Percentiles rank a stretch among this genome's conserved stretches.
Conservation (phyloP, 352 stramenopile genomes). For the Pythium brachiatum region DNA sequence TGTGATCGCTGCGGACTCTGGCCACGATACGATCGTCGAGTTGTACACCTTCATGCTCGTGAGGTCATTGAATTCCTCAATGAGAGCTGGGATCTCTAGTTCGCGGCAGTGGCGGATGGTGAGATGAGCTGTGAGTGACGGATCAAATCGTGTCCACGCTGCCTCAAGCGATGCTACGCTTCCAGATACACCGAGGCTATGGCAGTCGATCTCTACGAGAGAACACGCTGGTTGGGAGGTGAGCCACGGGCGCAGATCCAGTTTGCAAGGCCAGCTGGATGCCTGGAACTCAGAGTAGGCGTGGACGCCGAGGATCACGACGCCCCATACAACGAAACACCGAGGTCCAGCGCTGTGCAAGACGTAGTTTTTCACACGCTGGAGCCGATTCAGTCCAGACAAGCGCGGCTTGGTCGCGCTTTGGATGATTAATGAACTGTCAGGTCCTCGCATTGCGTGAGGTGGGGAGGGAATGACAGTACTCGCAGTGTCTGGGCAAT, state of each 20-base stretch:
- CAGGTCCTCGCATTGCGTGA: too few relatives aligned
- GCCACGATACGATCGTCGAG: not conserved
- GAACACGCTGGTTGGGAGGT: slow-evolving; percentile 1
- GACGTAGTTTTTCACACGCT: not conserved
- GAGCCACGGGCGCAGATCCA: slow-evolving; percentile 7
- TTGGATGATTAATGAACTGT: not conserved
- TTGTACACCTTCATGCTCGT: slow-evolving; percentile 16
- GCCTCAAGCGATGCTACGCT: not conserved
- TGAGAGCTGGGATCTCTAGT: not conserved
- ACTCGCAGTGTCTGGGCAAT: too few relatives aligned
- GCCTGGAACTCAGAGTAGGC: not conserved
- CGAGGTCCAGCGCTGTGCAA: not conserved
- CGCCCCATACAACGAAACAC: slow-evolving; percentile 1
- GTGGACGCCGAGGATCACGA: not conserved
- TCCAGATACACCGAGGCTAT: not conserved
- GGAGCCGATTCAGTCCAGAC: not conserved
- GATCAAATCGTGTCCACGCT: slow-evolving; percentile 1
- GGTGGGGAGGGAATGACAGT: too few relatives aligned
- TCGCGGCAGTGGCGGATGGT: slow-evolving; percentile 7
- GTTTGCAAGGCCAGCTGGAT: not conserved
- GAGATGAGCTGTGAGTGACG: not conserved
- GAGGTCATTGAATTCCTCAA: not conserved
- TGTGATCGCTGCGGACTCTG: not conserved
- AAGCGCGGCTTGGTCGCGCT: not conserved
- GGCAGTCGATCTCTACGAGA: slow-evolving; percentile 10